phyloP scores from a whole-genome alignment of 2,329 filamentous ascomycete species.

The Alternaria alternata region DNA sequence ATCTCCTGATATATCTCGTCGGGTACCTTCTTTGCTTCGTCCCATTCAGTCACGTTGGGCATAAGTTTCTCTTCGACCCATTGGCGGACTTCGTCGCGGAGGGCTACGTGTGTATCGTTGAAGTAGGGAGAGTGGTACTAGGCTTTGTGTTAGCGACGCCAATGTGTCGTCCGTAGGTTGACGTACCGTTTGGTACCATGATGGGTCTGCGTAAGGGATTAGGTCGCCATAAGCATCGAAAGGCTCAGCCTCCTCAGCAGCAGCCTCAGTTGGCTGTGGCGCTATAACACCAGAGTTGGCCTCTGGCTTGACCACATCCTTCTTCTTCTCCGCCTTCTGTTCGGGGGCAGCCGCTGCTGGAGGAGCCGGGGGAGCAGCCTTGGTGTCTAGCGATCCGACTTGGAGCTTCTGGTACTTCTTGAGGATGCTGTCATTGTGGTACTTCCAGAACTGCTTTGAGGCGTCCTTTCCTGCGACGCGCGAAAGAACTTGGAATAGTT shows the following conservation, averaged over 20 bases:
- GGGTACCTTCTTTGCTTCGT: conserved; percentile 91
- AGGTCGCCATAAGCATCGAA: conserved; percentile 85
- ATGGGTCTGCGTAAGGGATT: conserved; percentile 90
- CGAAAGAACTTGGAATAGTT: conserved; percentile 62
- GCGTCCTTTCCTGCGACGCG: conserved; percentile 72
- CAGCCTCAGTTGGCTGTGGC: conserved; percentile 48
- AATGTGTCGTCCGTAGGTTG: neutral
- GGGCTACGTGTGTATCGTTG: conserved; percentile 90
- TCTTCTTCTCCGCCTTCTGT: conserved; percentile 55
- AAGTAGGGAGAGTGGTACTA: conserved; percentile 97
- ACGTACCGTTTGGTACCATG: conserved; percentile 92
- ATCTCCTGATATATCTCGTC: conserved; percentile 93
- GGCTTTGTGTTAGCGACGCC: conserved; percentile 11
- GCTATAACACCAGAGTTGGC: conserved; percentile 65
- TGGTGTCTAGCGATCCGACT: conserved; percentile 81
- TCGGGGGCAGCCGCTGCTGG: conserved; percentile 58
- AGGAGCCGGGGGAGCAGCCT: conserved; percentile 65
- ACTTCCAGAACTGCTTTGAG: conserved; percentile 74
- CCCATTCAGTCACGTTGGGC: conserved; percentile 94
- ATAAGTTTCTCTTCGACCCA: conserved; percentile 92
- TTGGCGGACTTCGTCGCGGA: conserved; percentile 88
- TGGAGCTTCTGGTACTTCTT: conserved; percentile 70
- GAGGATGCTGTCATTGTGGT: conserved; percentile 67
- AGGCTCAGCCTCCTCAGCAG: conserved; percentile 69
- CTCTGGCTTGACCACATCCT: conserved; percentile 63